These are phyloP conservation scores for Eucalyptus virginea DNA, from an alignment of 345 rosid genomes.

Conservation along the genomic window DNA sequence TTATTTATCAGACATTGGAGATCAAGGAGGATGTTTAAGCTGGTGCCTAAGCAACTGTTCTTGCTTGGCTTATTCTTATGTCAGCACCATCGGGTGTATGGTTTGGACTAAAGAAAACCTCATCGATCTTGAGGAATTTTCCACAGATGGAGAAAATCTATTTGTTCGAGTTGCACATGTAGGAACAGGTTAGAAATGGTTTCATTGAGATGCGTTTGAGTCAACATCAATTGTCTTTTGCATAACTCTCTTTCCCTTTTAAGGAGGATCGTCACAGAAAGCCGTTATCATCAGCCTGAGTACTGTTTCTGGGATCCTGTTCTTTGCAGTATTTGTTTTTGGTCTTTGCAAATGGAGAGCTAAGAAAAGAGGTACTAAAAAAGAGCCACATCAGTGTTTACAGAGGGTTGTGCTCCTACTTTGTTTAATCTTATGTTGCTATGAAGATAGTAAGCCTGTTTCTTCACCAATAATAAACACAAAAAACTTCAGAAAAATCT, in stretches of 20 bases:
- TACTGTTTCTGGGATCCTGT: not conserved
- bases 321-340: not conserved
- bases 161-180: not conserved
- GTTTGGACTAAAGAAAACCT: not conserved
- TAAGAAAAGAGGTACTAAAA: not conserved
- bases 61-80: not conserved
- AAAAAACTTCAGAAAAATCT: not conserved
- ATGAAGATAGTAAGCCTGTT: not conserved
- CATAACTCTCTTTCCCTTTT: not conserved
- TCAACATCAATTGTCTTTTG: not conserved
- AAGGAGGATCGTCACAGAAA: not conserved
- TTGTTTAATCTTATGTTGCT: too few relatives aligned
- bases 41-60: constrained; percentile 15
- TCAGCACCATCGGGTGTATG: not conserved
- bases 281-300: not conserved
- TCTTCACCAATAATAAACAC: not conserved
- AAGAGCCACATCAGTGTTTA: too few relatives aligned
- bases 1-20: not conserved
- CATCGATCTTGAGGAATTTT: not conserved
- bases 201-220: too few relatives aligned
- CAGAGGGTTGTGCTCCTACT: not conserved
- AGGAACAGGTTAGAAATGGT: too few relatives aligned
- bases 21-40: not conserved
- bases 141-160: not conserved
- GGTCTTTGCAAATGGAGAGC: not conserved